Base-by-base conservation (phyloP, 2,329 filamentous ascomycete genomes). In the Torrubiellomyces zombiae region DNA sequence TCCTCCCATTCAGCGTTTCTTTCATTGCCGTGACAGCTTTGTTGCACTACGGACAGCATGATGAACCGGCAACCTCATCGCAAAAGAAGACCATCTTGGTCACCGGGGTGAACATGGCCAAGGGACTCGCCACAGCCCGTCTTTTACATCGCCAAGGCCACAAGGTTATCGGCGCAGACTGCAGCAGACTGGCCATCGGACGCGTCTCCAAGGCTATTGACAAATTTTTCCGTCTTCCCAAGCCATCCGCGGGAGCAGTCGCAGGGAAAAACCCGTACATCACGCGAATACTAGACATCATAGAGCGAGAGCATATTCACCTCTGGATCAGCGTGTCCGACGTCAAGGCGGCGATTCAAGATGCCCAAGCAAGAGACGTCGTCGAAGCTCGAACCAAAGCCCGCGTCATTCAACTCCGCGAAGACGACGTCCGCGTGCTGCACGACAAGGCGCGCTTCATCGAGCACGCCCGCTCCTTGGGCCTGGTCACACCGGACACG, bases 241-340 rank as follows among this genome's bases (percentile, higher is more conserved):
- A 26, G 35, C 48, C 27, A 32, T 39, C 11, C 9, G 22, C 28
- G 10, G 25, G 26, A 1, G 24, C 28, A 8, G 28, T 32, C n/a
- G n/a, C 7, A 16, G 14, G 1, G 14, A 30, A 53, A 5, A 51
- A 57, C 11, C 46, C 47, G 1, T 81, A 83, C 37, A 55, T 66
- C 9, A 47, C 58, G 9, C 51, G 53, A 0, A 44, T 83, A 4
- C 43, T 77, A 2, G 48, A 65, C 7, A 58, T 82, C 14, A 56
- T 81, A 20, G 42, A 56, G 5, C 43, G 50, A 1, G 74, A 83
- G 33, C 54, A 59, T 1, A 60, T 79, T 4, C 65, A 80, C 28
- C 47, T 83, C 3, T 85, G 77, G 76, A 66, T 83, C 3, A 72
- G 68, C 12, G 80, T 75, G 37, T 80, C 75, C 0, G 72, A 69